phyloP scores from a whole-genome alignment of 805 yeast species.

The Lipomyces mesembrius region DNA sequence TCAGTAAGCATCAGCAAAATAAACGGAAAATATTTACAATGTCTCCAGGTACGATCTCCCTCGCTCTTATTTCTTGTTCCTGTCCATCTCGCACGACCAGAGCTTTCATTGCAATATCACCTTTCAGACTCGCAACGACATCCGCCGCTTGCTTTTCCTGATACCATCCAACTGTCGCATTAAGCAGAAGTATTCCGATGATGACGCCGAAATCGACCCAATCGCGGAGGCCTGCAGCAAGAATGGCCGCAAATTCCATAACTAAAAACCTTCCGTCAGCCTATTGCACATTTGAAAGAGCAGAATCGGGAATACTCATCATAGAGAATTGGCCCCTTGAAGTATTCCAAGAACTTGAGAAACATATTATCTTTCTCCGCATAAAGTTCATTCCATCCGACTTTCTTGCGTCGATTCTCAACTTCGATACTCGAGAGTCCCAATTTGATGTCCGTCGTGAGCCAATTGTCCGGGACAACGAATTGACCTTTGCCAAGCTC shows the following conservation, averaged over 20 bases:
- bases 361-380: slow-evolving; percentile 81
- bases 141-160: slow-evolving; percentile 98
- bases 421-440: slow-evolving; percentile 84
- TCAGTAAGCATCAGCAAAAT: no score
- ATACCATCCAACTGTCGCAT: slow-evolving; percentile 91
- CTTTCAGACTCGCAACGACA: slow-evolving; percentile 92
- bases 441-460: slow-evolving; percentile 73
- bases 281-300: background rate
- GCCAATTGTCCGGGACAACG: slow-evolving; percentile 79
- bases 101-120: slow-evolving; percentile 89
- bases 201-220: slow-evolving; percentile 99
- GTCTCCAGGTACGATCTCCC: slow-evolving; percentile 93
- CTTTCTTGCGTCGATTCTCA: slow-evolving; percentile 80
- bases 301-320: background rate
- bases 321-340: slow-evolving; percentile 93
- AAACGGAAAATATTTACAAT: slow-evolving; percentile 58
- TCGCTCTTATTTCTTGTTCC: slow-evolving; percentile 71
- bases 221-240: slow-evolving; percentile 94
- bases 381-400: slow-evolving; percentile 85
- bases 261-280: slow-evolving; percentile 61
- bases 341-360: slow-evolving; percentile 79
- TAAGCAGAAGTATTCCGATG: slow-evolving; percentile 78
- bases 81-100: slow-evolving; percentile 80
- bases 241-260: slow-evolving; percentile 91
- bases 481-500: slow-evolving; percentile 46